A percentile compares a stretch with the other conserved stretches of the same genome.
Conservation (phyloP, 164 flowering plant genomes). For the Chimonanthus salicifolius region DNA sequence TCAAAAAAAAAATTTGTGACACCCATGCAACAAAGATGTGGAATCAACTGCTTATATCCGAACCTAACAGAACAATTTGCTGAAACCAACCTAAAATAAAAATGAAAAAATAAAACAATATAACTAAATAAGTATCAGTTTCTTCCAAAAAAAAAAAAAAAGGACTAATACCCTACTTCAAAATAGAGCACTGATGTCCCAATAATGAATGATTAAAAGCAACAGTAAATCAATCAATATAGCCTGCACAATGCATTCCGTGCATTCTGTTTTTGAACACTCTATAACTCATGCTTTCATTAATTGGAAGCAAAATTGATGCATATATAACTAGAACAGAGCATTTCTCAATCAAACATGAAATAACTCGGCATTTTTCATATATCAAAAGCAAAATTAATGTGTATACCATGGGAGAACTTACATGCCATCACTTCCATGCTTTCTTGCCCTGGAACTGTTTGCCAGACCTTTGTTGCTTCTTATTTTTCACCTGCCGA, state of each 20-base stretch:
- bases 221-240: too few relatives aligned
- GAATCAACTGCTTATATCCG: not conserved
- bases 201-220: not conserved
- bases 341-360: not conserved
- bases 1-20: too few relatives aligned
- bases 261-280: too few relatives aligned
- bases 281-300: too few relatives aligned
- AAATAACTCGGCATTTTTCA: not conserved
- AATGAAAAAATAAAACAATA: not conserved
- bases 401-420: not conserved
- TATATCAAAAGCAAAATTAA: not conserved
- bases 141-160: too few relatives aligned
- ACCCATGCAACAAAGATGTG: too few relatives aligned
- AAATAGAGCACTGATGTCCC: not conserved
- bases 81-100: not conserved
- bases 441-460: constrained; percentile 83
- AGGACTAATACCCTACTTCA: too few relatives aligned
- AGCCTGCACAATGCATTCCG: too few relatives aligned
- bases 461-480: constrained; percentile 40
- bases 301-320: too few relatives aligned
- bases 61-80: not conserved
- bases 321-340: not conserved
- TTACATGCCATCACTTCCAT: constrained; percentile 47
- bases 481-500: constrained; percentile 49
- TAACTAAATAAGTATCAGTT: not conserved